phyloP scores from a whole-genome alignment of 495 filamentous ascomycete genomes.

The Trypethelium eluteriae region DNA sequence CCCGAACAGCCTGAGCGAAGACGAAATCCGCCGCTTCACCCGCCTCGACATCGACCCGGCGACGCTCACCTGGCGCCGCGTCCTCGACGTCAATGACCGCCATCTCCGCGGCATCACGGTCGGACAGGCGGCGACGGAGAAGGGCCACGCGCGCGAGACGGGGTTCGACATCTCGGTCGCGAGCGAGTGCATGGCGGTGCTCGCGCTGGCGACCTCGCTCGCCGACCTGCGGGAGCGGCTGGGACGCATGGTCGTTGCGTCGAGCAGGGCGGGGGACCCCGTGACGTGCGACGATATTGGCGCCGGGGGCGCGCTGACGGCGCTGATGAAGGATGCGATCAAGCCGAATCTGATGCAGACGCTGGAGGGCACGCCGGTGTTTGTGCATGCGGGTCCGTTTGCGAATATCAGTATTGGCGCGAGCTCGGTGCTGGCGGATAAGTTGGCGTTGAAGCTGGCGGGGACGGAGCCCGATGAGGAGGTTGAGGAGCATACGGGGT shows the following conservation, averaged over 20 bases:
- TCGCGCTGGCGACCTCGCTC: conserved; percentile 82
- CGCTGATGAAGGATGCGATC: conserved; percentile 94
- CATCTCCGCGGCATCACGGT: conserved; percentile 83
- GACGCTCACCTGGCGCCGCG: conserved; percentile 94
- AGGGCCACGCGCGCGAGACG: conserved; percentile 72
- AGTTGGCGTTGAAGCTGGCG: conserved; percentile 87
- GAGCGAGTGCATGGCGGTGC: conserved; percentile 96
- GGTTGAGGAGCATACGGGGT: conserved; percentile 74
- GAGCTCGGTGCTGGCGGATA: conserved; percentile 89
- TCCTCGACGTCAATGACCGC: conserved; percentile 93
- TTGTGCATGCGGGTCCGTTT: conserved; percentile 95
- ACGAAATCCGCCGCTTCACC: conserved; percentile 81
- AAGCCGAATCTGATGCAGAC: conserved; percentile 99
- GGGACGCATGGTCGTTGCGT: conserved; percentile 93
- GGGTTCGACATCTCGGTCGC: conserved; percentile 97
- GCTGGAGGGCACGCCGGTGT: conserved; percentile 90
- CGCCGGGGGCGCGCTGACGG: conserved; percentile 82
- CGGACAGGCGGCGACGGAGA: conserved; percentile 82
- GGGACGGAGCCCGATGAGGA: conserved; percentile 95
- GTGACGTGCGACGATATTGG: conserved; percentile 95
- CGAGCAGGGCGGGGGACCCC: conserved; percentile 74
- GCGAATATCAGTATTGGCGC: conserved; percentile 97
- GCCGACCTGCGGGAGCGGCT: conserved; percentile 88
- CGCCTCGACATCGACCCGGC: conserved; percentile 92
- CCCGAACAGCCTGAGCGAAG: conserved; percentile 78